phyloP scores from a whole-genome alignment of 345 rosid species.

The Boechera stricta region DNA sequence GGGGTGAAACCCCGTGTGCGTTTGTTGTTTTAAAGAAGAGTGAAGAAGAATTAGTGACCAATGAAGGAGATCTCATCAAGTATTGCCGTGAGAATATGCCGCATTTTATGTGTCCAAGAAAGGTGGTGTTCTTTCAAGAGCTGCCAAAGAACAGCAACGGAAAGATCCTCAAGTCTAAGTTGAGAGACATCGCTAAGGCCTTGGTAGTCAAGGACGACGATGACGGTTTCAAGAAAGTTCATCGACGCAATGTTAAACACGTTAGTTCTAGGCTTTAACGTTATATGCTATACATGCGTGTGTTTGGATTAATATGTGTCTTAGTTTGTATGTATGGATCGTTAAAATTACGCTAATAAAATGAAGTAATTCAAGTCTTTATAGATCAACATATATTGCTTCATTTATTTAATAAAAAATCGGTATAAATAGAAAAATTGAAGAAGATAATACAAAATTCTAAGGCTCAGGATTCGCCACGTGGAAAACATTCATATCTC shows the following conservation, averaged over 20 bases:
- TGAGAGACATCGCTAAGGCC: constrained; percentile 52
- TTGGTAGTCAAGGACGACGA: constrained; percentile 28
- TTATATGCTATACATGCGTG: not conserved
- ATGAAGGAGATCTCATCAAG: constrained; percentile 49
- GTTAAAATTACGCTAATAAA: not conserved
- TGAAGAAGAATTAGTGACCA: constrained; percentile 10
- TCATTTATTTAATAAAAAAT: too few species aligned
- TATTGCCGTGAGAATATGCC: constrained; percentile 56
- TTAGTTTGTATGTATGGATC: not conserved
- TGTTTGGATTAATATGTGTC: not conserved
- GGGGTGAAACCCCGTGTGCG: constrained; percentile 72
- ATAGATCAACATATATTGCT: too few species aligned
- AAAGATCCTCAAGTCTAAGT: constrained; percentile 53
- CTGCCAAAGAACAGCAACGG: constrained; percentile 64
- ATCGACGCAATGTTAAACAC: not conserved
- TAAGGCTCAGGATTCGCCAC: constrained; percentile 33
- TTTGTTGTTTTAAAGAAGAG: constrained; percentile 47
- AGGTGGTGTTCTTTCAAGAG: constrained; percentile 50
- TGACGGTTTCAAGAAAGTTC: constrained; percentile 11
- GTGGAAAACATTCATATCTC: constrained; percentile 18
- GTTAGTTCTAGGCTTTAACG: constrained; percentile 25
- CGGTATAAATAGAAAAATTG: too few species aligned
- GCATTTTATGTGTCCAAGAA: constrained; percentile 61
- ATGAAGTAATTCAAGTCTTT: not conserved
- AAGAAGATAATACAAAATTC: constrained; percentile 21